A percentile compares a stretch with the other conserved stretches of the same genome.
phyloP scores from a whole-genome alignment of 495 filamentous ascomycete genomes.

The Penicillium ochrochloron region DNA sequence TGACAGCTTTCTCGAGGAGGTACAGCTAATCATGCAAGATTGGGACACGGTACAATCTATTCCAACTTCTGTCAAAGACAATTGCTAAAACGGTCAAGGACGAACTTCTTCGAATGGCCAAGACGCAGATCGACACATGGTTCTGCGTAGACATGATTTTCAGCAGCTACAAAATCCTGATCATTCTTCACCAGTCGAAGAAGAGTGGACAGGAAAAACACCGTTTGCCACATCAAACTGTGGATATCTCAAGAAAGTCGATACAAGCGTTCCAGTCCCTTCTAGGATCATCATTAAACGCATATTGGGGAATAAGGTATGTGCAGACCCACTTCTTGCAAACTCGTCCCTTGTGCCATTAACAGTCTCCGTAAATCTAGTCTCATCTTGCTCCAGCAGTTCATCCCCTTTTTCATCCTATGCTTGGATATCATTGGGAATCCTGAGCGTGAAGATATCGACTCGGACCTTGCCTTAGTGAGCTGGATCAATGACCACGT shows the following conservation, averaged over 20 bases:
- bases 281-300: neutral
- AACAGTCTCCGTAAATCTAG: neutral
- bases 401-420: neutral
- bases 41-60: neutral
- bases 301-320: conserved; percentile 2
- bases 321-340: neutral
- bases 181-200: conserved; percentile 1
- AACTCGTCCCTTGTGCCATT: too few species aligned
- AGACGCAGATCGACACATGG: neutral
- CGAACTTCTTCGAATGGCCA: neutral
- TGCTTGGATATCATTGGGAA: neutral
- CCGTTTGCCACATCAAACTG: neutral
- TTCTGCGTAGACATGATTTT: neutral
- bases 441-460: neutral
- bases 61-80: neutral
- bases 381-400: neutral
- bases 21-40: neutral
- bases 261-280: neutral
- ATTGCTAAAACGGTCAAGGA: neutral
- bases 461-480: neutral
- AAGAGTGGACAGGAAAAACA: neutral
- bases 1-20: neutral
- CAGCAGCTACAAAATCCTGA: neutral
- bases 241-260: neutral
- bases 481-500: neutral